Conservation (phyloP, 1,139 yeast genomes). For the Debaryomyces subglobosus region DNA sequence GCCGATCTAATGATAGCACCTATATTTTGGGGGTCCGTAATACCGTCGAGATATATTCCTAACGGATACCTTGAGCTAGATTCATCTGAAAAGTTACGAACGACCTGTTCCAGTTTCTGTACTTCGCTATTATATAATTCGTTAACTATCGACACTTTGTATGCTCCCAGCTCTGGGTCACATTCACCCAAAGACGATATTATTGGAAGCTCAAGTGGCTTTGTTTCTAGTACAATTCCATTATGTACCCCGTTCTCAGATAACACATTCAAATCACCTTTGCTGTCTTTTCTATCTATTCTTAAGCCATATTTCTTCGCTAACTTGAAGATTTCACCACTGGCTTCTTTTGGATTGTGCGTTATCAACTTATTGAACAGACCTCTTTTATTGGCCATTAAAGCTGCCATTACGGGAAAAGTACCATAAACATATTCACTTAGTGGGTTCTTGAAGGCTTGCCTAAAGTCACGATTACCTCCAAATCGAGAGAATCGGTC, state of each 20-base stretch:
- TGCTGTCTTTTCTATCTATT: slow-evolving; percentile 46
- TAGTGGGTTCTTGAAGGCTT: slow-evolving; percentile 41
- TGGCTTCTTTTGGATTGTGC: slow-evolving; percentile 42
- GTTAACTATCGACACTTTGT: slow-evolving; percentile 24
- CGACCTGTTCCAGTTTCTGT: slow-evolving; percentile 18
- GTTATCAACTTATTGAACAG: slow-evolving; percentile 55
- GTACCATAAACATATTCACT: slow-evolving; percentile 78
- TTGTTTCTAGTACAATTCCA: slow-evolving; percentile 73
- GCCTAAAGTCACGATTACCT: slow-evolving; percentile 4
- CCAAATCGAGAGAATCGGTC: slow-evolving; percentile 2
- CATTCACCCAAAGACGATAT: slow-evolving; percentile 35
- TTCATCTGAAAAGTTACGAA: slow-evolving; percentile 13
- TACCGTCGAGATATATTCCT: slow-evolving; percentile 77
- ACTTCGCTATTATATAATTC: slow-evolving; percentile 23
- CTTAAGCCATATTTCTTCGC: slow-evolving; percentile 52
- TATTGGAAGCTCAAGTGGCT: slow-evolving; percentile 53
- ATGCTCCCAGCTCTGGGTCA: slow-evolving; percentile 33
- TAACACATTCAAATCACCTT: slow-evolving; percentile 61
- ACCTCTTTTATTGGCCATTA: slow-evolving; percentile 57
- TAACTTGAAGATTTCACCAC: slow-evolving; percentile 40
- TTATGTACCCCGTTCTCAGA: slow-evolving; percentile 79
- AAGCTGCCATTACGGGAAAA: slow-evolving; percentile 73
- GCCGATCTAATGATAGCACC: slow-evolving; percentile 88
- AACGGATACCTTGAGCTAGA: slow-evolving; percentile 51
- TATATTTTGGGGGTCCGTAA: slow-evolving; percentile 87